Evolutionary conservation across 2,329 filamentous ascomycete species (phyloP), one percentile per base, ranked within the genome.

Genomic region (Alternaria brassicicola): DNA sequence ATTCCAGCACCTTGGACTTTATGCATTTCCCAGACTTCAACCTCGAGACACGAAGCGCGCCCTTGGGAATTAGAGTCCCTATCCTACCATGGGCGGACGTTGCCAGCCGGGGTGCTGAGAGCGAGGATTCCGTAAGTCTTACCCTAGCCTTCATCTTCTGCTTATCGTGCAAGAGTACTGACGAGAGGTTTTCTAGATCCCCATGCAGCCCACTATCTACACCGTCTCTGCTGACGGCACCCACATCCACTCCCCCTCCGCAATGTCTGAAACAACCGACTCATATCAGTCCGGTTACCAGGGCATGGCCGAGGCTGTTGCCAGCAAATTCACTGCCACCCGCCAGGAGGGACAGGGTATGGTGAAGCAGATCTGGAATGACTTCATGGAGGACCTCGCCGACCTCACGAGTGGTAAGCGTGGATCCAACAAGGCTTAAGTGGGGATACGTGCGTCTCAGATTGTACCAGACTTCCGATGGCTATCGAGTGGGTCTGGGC

Each of bases 1-100:
- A 88, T 76, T 78, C 76, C 58, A 87, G 85, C 38, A 86, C 86
- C 39, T 85, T 89, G 59, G 86, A 89, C 78, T 88, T 88, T 69
- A 82, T 83, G 66, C 88, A 83, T 78, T 79, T 88, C 65, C 86
- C 86, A 33, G 79, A 80, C 54, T 78, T 82, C 64, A 78, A 82
- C 49, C 74, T 81, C 30, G 79, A 83, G 48, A 65, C 71, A 13
- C 57, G 74, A 13, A 63, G 73, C 43, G 69, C 73, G 26, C 70
- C 78, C 5, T 70, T 76, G 33, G 58, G 62, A 13, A 71, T 81
- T 10, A 79, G 80, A 47, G 80, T 86, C 42, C 85, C 85, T 57
- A 80, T 86, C 64, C 76, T 85, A 47, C 67, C 74, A 42, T 70
- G 70, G 59, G 70, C 67, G 31, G 47, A 63, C 28, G 53, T 58